phyloP scores from a whole-genome alignment of 2,329 filamentous ascomycete species.

The Phyllosticta citriasiana region DNA sequence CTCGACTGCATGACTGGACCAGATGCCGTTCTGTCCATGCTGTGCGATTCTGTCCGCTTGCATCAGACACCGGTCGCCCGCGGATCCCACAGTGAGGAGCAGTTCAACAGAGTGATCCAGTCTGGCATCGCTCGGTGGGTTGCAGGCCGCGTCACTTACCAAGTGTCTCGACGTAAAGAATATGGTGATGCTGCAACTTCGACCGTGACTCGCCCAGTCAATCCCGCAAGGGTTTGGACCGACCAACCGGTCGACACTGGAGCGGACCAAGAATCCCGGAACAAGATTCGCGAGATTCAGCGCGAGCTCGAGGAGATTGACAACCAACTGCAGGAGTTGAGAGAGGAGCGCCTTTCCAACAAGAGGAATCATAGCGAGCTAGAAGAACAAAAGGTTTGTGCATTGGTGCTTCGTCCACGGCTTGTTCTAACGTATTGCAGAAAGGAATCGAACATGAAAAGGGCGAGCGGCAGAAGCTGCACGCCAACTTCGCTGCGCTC shows the following conservation, averaged over 20 bases:
- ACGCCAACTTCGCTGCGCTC: slow-evolving; percentile 55
- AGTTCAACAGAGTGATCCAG: slow-evolving; percentile 55
- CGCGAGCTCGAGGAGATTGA: slow-evolving; percentile 30
- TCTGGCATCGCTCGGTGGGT: slow-evolving; percentile 58
- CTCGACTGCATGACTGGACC: slow-evolving; percentile 74
- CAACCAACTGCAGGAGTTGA: slow-evolving; percentile 35
- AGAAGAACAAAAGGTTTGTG: slow-evolving; percentile 16
- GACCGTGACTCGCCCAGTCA: slow-evolving; percentile 54
- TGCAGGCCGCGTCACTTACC: slow-evolving; percentile 54
- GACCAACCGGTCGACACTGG: slow-evolving; percentile 62
- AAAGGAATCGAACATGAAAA: slow-evolving; percentile 50
- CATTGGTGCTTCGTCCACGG: not conserved
- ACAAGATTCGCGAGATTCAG: slow-evolving; percentile 36
- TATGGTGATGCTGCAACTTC: slow-evolving; percentile 75
- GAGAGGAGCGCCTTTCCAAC: slow-evolving; percentile 20
- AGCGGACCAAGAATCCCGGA: slow-evolving; percentile 52
- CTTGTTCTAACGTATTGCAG: not conserved
- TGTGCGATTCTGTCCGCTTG: slow-evolving; percentile 64
- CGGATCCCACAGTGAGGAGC: slow-evolving; percentile 52
- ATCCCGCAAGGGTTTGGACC: slow-evolving; percentile 59
- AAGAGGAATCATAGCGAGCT: slow-evolving; percentile 15
- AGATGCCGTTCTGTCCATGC: slow-evolving; percentile 72
- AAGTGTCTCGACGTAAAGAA: slow-evolving; percentile 61
- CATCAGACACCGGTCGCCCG: slow-evolving; percentile 59
- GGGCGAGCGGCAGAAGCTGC: slow-evolving; percentile 53